A percentile compares a stretch with the other conserved stretches of the same genome.
phyloP scores from a whole-genome alignment of 805 yeast genomes.

The Soucietia sequanensis region DNA sequence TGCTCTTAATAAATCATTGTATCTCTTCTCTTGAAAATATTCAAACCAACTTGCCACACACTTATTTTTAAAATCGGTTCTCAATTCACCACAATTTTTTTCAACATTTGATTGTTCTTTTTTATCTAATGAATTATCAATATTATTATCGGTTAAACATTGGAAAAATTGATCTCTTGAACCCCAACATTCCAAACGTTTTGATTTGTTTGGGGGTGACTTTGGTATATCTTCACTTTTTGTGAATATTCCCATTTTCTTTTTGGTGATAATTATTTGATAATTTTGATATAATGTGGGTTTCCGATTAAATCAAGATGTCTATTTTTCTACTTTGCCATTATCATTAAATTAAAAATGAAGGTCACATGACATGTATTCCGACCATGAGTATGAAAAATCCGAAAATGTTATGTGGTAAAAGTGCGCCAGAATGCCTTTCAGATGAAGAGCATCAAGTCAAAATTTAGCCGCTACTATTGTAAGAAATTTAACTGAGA shows the following conservation, averaged over 20 bases:
- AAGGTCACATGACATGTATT: too few relatives aligned
- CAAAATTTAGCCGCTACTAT: too few relatives aligned
- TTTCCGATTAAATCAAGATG: too few relatives aligned
- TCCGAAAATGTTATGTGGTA: too few relatives aligned
- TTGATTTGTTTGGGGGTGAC: conserved; percentile 57
- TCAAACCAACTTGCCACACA: conserved; percentile 87
- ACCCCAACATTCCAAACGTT: conserved; percentile 85
- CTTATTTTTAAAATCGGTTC: conserved; percentile 60
- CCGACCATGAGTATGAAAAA: too few relatives aligned
- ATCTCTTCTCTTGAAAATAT: conserved; percentile 88
- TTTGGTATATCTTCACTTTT: conserved; percentile 29
- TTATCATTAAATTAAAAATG: too few relatives aligned
- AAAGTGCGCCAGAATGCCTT: too few relatives aligned
- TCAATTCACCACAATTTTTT: conserved; percentile 55
- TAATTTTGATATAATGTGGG: too few relatives aligned
- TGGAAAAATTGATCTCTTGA: conserved; percentile 74
- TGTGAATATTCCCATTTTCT: conserved; percentile 52
- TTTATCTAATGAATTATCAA: conserved; percentile 68
- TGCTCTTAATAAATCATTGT: conserved; percentile 69
- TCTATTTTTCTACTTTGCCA: too few relatives aligned
- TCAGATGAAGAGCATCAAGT: too few relatives aligned
- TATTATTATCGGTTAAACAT: conserved; percentile 67
- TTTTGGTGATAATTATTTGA: too few relatives aligned
- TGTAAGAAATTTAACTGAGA: too few relatives aligned
- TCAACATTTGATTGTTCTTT: conserved; percentile 46